A percentile compares a stretch with the other conserved stretches of the same genome.
Conservation (phyloP, 495 filamentous ascomycete species). For the Penicillium roqueforti region DNA sequence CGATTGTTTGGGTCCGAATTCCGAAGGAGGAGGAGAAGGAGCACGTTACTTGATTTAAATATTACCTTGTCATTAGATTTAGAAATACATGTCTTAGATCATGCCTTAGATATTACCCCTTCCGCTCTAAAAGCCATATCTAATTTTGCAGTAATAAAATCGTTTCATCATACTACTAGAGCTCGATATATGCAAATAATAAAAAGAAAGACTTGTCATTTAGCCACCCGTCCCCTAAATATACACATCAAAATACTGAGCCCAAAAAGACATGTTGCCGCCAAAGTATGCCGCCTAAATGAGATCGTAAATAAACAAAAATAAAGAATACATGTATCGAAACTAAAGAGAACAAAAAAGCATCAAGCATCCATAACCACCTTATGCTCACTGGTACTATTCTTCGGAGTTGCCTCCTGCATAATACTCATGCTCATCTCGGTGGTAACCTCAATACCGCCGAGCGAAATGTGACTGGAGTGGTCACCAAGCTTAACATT, state of each 20-base stretch:
- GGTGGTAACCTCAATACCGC: conserved; percentile 36
- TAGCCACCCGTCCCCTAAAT: conserved; percentile 3
- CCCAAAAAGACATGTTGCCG: not conserved
- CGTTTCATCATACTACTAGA: not conserved
- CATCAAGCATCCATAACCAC: conserved; percentile 25
- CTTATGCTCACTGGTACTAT: conserved; percentile 20
- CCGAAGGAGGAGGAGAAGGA: conserved; percentile 49
- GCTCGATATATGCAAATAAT: not conserved
- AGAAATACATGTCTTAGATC: not conserved
- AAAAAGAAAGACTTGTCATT: conserved; percentile 7
- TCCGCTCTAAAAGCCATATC: not conserved
- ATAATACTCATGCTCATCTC: conserved; percentile 32
- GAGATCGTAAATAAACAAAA: conserved; percentile 1
- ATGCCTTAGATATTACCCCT: not conserved
- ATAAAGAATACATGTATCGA: not conserved
- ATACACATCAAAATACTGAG: not conserved
- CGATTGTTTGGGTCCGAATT: conserved; percentile 39
- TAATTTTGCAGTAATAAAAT: not conserved
- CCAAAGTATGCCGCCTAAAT: conserved; percentile 10
- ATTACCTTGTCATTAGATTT: not conserved
- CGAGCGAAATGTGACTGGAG: conserved; percentile 10
- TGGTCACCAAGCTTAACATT: conserved; percentile 26
- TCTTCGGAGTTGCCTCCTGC: conserved; percentile 23
- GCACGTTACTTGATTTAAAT: conserved; percentile 30
- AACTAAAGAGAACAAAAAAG: conserved; percentile 1